These are phyloP conservation scores for Musa beccarii DNA, from an alignment of 176 grass and related monocot genomes.

Conservation along the genomic window DNA sequence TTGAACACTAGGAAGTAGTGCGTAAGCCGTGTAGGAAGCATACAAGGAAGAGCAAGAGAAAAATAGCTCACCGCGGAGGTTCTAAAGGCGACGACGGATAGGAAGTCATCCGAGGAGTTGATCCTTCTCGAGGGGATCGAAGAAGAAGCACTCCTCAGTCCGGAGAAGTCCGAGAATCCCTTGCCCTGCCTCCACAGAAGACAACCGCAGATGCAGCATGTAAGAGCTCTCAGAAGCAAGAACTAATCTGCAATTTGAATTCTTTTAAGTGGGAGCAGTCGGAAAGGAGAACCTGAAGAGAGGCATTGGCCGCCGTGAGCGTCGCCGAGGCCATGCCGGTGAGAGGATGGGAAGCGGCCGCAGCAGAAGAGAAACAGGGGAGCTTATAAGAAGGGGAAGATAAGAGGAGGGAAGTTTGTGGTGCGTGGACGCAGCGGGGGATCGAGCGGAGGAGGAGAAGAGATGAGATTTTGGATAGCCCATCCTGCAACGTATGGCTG, in stretches of 20 bases:
- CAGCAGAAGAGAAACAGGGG: slow-evolving; percentile 5
- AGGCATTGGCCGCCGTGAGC: slow-evolving; percentile 42
- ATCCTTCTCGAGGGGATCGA: slow-evolving; percentile 3
- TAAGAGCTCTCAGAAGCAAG: background rate
- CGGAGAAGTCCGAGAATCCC: background rate
- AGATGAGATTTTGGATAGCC: slow-evolving; percentile 47
- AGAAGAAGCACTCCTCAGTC: background rate
- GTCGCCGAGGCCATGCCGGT: slow-evolving; percentile 32
- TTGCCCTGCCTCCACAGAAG: background rate
- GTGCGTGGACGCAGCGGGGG: slow-evolving; percentile 20
- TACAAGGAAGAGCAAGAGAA: background rate
- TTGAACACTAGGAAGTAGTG: background rate
- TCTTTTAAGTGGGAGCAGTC: background rate
- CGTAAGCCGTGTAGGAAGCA: background rate
- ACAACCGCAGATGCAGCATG: background rate
- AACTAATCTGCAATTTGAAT: background rate
- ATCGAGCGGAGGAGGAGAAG: slow-evolving; percentile 31
- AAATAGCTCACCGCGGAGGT: slow-evolving; percentile 4
- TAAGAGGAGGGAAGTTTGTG: slow-evolving; percentile 17
- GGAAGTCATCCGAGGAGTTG: slow-evolving; percentile 10
- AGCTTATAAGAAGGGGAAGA: slow-evolving; percentile 3
- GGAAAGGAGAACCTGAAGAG: slow-evolving; percentile 26
- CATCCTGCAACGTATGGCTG: slow-evolving; percentile 29
- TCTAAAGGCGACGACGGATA: slow-evolving; percentile 5
- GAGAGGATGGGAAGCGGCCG: slow-evolving; percentile 8